These are phyloP conservation scores for Firmiana major DNA, from an alignment of 345 rosid species.

Conservation along the genomic window DNA sequence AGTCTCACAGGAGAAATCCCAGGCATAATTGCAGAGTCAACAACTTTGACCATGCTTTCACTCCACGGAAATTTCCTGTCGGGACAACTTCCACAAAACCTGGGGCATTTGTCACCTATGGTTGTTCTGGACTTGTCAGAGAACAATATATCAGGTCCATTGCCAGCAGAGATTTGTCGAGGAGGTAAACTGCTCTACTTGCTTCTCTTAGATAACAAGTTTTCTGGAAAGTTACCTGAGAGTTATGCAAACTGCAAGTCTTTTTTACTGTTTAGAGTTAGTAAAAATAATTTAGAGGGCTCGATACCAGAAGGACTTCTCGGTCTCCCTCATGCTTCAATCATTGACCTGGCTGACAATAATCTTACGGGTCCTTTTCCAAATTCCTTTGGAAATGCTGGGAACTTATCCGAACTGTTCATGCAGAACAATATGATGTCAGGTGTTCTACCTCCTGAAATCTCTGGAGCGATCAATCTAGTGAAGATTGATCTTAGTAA, in stretches of 20 bases:
- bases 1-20: conserved; percentile 86
- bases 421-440: conserved; percentile 68
- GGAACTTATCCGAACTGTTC: conserved; percentile 82
- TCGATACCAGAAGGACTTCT: conserved; percentile 54
- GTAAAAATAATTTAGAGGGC: conserved; percentile 61
- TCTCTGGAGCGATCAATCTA: conserved; percentile 60
- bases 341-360: conserved; percentile 73
- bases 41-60: conserved; percentile 56
- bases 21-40: conserved; percentile 52
- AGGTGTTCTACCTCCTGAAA: conserved; percentile 62
- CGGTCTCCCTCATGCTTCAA: conserved; percentile 78
- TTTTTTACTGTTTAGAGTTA: conserved; percentile 78
- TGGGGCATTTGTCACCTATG: conserved; percentile 58
- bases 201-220: conserved; percentile 64
- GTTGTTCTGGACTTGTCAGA: conserved; percentile 72
- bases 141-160: conserved; percentile 63
- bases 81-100: conserved; percentile 64
- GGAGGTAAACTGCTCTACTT: conserved; percentile 75
- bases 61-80: conserved; percentile 66
- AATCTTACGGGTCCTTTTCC: conserved; percentile 65
- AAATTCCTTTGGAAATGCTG: conserved; percentile 44
- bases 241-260: conserved; percentile 59
- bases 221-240: conserved; percentile 63
- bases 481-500: conserved; percentile 89
- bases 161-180: conserved; percentile 63